A percentile compares a stretch with the other conserved stretches of the same genome.
Conservation (phyloP, 257 asterid genomes). For the Rauvolfia tetraphylla region DNA sequence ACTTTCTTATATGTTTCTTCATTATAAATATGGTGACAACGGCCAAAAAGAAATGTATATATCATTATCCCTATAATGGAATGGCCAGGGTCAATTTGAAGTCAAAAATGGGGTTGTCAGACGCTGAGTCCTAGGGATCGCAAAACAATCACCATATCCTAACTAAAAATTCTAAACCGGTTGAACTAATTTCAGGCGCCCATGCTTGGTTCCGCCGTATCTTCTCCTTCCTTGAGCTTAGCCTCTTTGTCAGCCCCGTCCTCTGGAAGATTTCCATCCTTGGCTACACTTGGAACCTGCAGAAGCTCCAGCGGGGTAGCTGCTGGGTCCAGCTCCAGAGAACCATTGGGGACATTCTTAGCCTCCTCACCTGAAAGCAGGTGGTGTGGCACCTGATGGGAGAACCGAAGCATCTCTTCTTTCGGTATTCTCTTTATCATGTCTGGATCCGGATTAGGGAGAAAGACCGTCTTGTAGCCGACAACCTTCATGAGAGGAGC, state of each 20-base stretch:
- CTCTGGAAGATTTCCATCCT: slow-evolving; percentile 13
- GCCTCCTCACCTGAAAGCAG: slow-evolving; percentile 60
- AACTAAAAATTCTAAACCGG: neutral
- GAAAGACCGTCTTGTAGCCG: slow-evolving; percentile 67
- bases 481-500: slow-evolving; percentile 64
- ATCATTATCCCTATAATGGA: neutral
- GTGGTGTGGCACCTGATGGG: slow-evolving; percentile 64
- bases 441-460: slow-evolving; percentile 43
- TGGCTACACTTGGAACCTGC: slow-evolving; percentile 37
- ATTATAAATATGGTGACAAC: neutral
- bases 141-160: neutral
- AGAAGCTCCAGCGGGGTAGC: slow-evolving; percentile 73
- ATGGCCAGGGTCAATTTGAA: neutral
- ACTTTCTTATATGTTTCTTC: neutral
- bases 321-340: slow-evolving; percentile 83
- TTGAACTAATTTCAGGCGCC: neutral
- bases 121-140: slow-evolving; percentile 1
- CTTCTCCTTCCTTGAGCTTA: neutral
- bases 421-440: slow-evolving; percentile 40
- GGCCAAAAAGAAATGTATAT: neutral
- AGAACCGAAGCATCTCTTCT: slow-evolving; percentile 73
- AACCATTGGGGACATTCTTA: slow-evolving; percentile 51
- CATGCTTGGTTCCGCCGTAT: neutral
- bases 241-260: slow-evolving; percentile 13
- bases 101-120: slow-evolving; percentile 2